Evolutionary conservation across 140 eudicot species (phyloP).

Genomic region (Senecio squalidus): DNA sequence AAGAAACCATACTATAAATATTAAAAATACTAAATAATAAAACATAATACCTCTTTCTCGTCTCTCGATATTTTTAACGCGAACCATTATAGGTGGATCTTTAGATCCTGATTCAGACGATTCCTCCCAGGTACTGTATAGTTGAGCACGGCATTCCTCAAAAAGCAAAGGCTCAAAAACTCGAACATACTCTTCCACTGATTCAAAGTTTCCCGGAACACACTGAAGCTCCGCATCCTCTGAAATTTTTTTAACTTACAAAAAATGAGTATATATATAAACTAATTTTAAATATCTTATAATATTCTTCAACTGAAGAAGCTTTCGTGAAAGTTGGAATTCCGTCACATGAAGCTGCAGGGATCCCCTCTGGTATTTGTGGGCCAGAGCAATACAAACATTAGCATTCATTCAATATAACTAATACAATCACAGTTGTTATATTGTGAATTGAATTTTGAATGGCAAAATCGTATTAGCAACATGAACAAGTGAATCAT

Average conservation of each 20-base stretch:
- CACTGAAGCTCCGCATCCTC: slow-evolving; percentile 91
- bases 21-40: not conserved
- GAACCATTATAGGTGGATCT: slow-evolving; percentile 64
- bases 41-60: slow-evolving; percentile 80
- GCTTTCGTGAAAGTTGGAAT: slow-evolving; percentile 21
- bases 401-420: slow-evolving; percentile 28
- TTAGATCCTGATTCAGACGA: slow-evolving; percentile 46
- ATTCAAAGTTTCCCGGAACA: slow-evolving; percentile 88
- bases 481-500: not conserved
- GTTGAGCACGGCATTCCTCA: slow-evolving; percentile 98
- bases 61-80: slow-evolving; percentile 63
- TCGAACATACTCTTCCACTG: slow-evolving; percentile 82
- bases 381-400: slow-evolving; percentile 51
- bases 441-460: slow-evolving; percentile 19
- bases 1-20: too few relatives aligned
- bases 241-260: slow-evolving; percentile 22
- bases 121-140: slow-evolving; percentile 97
- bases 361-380: slow-evolving; percentile 40
- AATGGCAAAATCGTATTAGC: not conserved
- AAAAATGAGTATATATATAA: slow-evolving; percentile 3
- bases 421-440: slow-evolving; percentile 15
- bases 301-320: slow-evolving; percentile 32
- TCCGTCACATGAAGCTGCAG: slow-evolving; percentile 46
- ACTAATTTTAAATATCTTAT: too few relatives aligned
- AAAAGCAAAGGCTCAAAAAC: slow-evolving; percentile 97